Conservation (phyloP, 345 rosid species). For the Clarkia xantiana region DNA sequence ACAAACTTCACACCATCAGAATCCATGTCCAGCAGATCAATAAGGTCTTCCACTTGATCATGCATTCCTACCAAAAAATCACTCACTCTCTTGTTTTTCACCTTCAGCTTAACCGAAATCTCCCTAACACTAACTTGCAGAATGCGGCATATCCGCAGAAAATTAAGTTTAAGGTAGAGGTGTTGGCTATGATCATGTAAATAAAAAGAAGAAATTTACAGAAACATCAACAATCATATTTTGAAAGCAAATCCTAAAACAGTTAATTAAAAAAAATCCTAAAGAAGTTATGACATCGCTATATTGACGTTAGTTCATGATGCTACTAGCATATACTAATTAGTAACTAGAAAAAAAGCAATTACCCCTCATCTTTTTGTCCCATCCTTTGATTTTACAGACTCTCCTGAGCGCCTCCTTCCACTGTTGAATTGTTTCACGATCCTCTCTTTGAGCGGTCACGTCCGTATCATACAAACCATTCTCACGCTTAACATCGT, state of each 20-base stretch:
- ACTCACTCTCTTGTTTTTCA: neutral
- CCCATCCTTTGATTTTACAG: conserved; percentile 4
- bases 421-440: conserved; percentile 3
- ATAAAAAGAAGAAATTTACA: no score
- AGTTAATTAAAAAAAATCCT: no score
- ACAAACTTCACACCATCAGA: no score
- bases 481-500: conserved; percentile 2
- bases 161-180: neutral
- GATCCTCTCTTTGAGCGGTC: neutral
- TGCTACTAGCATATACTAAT: neutral
- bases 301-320: no score
- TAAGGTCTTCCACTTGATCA: conserved; percentile 1
- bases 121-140: neutral
- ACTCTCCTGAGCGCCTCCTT: neutral
- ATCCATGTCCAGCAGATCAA: conserved; percentile 3
- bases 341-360: no score
- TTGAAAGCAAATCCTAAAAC: no score
- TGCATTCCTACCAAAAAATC: conserved; percentile 2
- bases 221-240: no score
- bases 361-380: neutral
- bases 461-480: neutral
- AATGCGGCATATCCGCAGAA: neutral
- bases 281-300: no score
- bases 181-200: no score
- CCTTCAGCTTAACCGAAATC: neutral